Conservation (phyloP, 2,329 filamentous ascomycete species). For the Ophiostoma perfectum region DNA sequence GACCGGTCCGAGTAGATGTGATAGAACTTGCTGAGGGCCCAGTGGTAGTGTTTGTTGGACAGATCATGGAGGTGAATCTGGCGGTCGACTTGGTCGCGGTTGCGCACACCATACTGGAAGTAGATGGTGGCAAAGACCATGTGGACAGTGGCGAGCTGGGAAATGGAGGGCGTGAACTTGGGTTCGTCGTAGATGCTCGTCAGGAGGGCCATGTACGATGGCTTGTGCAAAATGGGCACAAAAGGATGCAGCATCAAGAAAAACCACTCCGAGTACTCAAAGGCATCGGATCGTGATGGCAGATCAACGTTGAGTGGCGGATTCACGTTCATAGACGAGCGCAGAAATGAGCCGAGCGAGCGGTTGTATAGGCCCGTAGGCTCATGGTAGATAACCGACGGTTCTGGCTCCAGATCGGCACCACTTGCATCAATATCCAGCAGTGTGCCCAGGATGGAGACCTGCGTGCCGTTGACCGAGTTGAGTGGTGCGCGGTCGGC, state of each 20-base stretch:
- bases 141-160: slow-evolving; percentile 66
- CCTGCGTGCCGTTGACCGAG: slow-evolving; percentile 67
- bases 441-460: slow-evolving; percentile 74
- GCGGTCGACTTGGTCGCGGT: slow-evolving; percentile 51
- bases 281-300: slow-evolving; percentile 58
- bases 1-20: slow-evolving; percentile 58
- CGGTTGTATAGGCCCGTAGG: slow-evolving; percentile 56
- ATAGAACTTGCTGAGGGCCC: slow-evolving; percentile 62
- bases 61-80: slow-evolving; percentile 54
- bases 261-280: slow-evolving; percentile 69
- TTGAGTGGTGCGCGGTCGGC: slow-evolving; percentile 61
- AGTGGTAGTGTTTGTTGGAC: slow-evolving; percentile 75
- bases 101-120: slow-evolving; percentile 70
- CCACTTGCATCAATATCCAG: slow-evolving; percentile 66
- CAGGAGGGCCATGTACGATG: slow-evolving; percentile 63
- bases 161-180: slow-evolving; percentile 53
- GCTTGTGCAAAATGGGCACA: slow-evolving; percentile 70
- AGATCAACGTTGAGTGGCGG: slow-evolving; percentile 53
- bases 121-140: slow-evolving; percentile 75
- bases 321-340: slow-evolving; percentile 58
- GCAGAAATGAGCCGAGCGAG: slow-evolving; percentile 65
- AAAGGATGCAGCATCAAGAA: slow-evolving; percentile 68
- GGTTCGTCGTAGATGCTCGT: slow-evolving; percentile 65
- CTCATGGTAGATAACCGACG: slow-evolving; percentile 17
- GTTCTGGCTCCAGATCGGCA: slow-evolving; percentile 30